A percentile compares a stretch with the other conserved stretches of the same genome.
These are phyloP conservation scores for Kazachstania bromeliacearum DNA, from an alignment of 805 yeast genomes.

Conservation along the genomic window DNA sequence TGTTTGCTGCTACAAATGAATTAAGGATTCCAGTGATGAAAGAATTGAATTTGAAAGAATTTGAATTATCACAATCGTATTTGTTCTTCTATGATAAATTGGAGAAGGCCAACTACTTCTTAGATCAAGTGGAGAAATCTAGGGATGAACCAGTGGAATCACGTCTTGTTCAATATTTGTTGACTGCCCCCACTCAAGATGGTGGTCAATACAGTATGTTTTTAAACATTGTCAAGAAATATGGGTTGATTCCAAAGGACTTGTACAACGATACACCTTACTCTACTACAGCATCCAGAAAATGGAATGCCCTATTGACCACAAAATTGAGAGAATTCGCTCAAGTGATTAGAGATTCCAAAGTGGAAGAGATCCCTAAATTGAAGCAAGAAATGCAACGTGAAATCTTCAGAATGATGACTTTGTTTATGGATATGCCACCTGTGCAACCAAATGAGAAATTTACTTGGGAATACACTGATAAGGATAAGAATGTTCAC, in stretches of 20 bases:
- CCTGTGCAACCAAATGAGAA: constrained; percentile 57
- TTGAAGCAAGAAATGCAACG: constrained; percentile 42
- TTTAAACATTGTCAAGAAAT: constrained; percentile 64
- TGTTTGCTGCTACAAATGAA: constrained; percentile 74
- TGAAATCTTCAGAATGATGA: constrained; percentile 55
- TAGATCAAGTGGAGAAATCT: constrained; percentile 69
- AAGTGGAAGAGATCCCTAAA: constrained; percentile 30
- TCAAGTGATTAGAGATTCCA: constrained; percentile 45
- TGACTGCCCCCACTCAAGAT: constrained; percentile 60
- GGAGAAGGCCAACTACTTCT: constrained; percentile 73
- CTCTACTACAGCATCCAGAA: constrained; percentile 41
- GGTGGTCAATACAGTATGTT: constrained; percentile 90
- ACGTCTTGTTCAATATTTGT: constrained; percentile 56
- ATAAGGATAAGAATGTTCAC: constrained; percentile 52
- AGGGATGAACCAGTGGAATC: constrained; percentile 57
- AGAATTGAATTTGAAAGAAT: constrained; percentile 52
- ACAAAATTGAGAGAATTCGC: constrained; percentile 74
- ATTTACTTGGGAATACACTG: constrained; percentile 66
- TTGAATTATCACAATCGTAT: constrained; percentile 71
- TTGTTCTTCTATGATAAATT: constrained; percentile 78
- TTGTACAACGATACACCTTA: constrained; percentile 60
- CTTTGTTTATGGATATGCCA: constrained; percentile 68
- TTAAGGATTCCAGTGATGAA: constrained; percentile 55
- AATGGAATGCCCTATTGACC: constrained; percentile 52
- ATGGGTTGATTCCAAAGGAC: constrained; percentile 70